Evolutionary conservation across 768 basidiomycete species (phyloP), one percentile per base, ranked within the genome.

Genomic region (Fomitopsis pulvina): DNA sequence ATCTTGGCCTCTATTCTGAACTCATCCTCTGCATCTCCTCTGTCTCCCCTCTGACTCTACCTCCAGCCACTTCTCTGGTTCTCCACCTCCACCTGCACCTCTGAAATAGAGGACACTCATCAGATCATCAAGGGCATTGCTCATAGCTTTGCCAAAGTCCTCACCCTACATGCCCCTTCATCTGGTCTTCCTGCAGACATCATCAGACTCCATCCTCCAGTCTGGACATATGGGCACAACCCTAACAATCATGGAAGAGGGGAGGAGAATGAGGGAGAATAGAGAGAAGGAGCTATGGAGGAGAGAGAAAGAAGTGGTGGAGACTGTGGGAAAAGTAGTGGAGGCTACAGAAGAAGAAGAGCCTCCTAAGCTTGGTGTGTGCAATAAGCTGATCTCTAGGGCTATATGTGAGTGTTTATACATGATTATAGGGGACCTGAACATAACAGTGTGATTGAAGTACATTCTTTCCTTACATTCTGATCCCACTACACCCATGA

Each of bases 221-320:
- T n/a, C n/a, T n/a, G n/a, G n/a, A n/a, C n/a, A n/a, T n/a, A n/a
- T n/a, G n/a, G n/a, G n/a, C n/a, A n/a, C n/a, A n/a, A n/a, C n/a
- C n/a, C n/a, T n/a, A n/a, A n/a, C n/a, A n/a, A 81, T 92, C 45
- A 87, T 84, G 63, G 86, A 87, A 38, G 82, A 85, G 53, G 89
- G 90, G 0, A 71, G 81, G 54, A 69, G 71, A 48, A 55, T 89
- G 60, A 69, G 83, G 45, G 84, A 88, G 62, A 80, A 87, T 60
- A 78, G 73, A 52, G 81, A 83, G 57, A 75, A 71, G 49, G 79
- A 75, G 49, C 41, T 78, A 42, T 67, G 65, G 56, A 66, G 66
- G 55, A 71, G 66, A 53, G 74, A 80, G 52, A 61, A 66, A 53
- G 74, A 78, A 52, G 56, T 56, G 2, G 66, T 64, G 29, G 57